These are phyloP conservation scores for Penicillium bialowiezense DNA, from an alignment of 495 filamentous ascomycete species.

Conservation along the genomic window DNA sequence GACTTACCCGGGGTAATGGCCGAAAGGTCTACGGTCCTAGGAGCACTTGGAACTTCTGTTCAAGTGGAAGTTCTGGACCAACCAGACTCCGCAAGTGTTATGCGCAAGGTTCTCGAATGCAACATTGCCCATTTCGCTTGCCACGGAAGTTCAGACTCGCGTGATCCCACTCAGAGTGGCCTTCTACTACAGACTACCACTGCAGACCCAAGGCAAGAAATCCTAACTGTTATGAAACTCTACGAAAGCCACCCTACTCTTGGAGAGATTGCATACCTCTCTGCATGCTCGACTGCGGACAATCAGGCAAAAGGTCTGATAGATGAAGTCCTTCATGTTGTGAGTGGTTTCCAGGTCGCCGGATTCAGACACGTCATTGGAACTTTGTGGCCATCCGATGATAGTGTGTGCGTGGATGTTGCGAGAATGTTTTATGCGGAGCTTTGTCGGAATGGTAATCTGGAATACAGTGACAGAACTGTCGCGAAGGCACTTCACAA, in stretches of 20 bases:
- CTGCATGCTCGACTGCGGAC: slow-evolving; percentile 23
- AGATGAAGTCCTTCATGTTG: slow-evolving; percentile 33
- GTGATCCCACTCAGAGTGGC: slow-evolving; percentile 18
- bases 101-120: slow-evolving; percentile 9
- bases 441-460: not conserved
- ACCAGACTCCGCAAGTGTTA: slow-evolving; percentile 9
- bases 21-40: not conserved
- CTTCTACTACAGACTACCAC: slow-evolving; percentile 16
- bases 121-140: slow-evolving; percentile 29
- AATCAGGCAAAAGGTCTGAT: slow-evolving; percentile 7
- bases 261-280: slow-evolving; percentile 30
- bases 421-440: not conserved
- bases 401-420: not conserved
- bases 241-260: slow-evolving; percentile 5
- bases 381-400: not conserved
- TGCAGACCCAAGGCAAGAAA: not conserved
- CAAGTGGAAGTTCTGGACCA: slow-evolving; percentile 1
- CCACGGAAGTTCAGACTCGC: slow-evolving; percentile 17
- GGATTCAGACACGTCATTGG: slow-evolving; percentile 18
- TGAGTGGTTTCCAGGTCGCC: slow-evolving; percentile 29
- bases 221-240: slow-evolving; percentile 12
- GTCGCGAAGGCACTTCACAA: not conserved
- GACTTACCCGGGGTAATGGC: not conserved
- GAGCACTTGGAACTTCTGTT: not conserved
- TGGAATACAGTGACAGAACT: not conserved